Base-by-base conservation (phyloP, 2,329 filamentous ascomycete species). In the Exophiala calicioides region DNA sequence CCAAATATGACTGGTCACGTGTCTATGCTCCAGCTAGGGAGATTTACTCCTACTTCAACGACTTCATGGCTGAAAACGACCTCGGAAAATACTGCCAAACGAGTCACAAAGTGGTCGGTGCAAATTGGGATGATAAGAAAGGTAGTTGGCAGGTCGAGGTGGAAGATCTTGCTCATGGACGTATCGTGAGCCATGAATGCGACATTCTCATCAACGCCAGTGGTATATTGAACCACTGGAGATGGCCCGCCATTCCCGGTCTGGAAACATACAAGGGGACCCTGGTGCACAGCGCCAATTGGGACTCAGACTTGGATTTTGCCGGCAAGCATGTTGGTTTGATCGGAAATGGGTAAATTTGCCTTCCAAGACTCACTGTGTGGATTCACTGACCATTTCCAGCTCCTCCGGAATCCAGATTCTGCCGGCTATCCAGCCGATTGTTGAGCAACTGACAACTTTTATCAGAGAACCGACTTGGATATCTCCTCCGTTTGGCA, bases 261-360 rank as follows among this genome's bases (percentile, higher is more conserved):
- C 21, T 34, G 8, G 63, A 65, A 18, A 51, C 32, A 0, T 70
- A 65, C 27, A 26, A 21, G 36, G 68, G 68, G 1, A 58, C 46
- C n/a, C 33, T 69, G 4, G 67, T 69, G 42, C 68, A 71, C 52
- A 67, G 67, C 7, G 66, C 68, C 1, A 46, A 57, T 29, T 72
- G 69, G 69, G 66, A 71, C 26, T 23, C 37, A 5, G 19, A 31
- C 0, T 78, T 68, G 62, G 81, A 72, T 62, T 71, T 82, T 51
- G 43, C 27, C 1, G 53, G 46, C 2, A 62, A 62, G 33, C 39
- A 36, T 20, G 47, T 63, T 6, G 61, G 55, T 3, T 29, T 63
- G 7, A 60, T 63, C 41, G 57, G 61, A 7, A 59, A n/a, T n/a
- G n/a, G n/a, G n/a, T n/a, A n/a, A n/a, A n/a, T n/a, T n/a, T n/a